Evolutionary conservation across 2,329 filamentous ascomycete species (phyloP).

Genomic region (Aureobasidium musti): DNA sequence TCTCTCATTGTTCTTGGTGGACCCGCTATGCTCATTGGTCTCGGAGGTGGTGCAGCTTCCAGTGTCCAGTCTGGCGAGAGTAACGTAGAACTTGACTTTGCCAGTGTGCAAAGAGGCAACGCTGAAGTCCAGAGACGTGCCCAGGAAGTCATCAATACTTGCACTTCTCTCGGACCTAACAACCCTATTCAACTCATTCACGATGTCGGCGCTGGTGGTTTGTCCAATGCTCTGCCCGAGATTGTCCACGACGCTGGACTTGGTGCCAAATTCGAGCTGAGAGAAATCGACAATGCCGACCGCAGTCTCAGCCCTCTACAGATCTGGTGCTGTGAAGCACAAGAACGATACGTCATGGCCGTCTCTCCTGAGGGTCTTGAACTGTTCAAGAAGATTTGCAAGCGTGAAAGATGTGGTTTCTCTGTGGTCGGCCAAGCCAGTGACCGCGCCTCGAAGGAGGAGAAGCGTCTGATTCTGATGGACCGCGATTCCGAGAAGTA

Average conservation of each 20-base stretch:
- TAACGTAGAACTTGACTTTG: constrained; percentile 91
- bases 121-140: constrained; percentile 93
- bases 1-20: constrained; percentile 92
- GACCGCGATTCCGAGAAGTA: constrained; percentile 76
- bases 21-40: constrained; percentile 94
- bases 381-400: constrained; percentile 65
- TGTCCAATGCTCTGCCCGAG: constrained; percentile 82
- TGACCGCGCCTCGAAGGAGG: constrained; percentile 60
- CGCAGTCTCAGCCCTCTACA: constrained; percentile 91
- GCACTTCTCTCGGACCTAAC: constrained; percentile 75
- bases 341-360: constrained; percentile 92
- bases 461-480: constrained; percentile 73
- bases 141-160: constrained; percentile 97
- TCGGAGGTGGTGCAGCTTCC: constrained; percentile 92
- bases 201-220: constrained; percentile 91
- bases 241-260: constrained; percentile 89
- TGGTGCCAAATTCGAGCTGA: constrained; percentile 90
- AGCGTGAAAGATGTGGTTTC: constrained; percentile 86
- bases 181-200: constrained; percentile 97
- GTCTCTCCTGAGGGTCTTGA: constrained; percentile 80
- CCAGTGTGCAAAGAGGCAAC: constrained; percentile 95
- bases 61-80: constrained; percentile 85
- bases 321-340: constrained; percentile 97
- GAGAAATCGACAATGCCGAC: constrained; percentile 89
- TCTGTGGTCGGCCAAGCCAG: constrained; percentile 83